phyloP scores from a whole-genome alignment of 495 filamentous ascomycete species.

The Talaromyces borbonicus region DNA sequence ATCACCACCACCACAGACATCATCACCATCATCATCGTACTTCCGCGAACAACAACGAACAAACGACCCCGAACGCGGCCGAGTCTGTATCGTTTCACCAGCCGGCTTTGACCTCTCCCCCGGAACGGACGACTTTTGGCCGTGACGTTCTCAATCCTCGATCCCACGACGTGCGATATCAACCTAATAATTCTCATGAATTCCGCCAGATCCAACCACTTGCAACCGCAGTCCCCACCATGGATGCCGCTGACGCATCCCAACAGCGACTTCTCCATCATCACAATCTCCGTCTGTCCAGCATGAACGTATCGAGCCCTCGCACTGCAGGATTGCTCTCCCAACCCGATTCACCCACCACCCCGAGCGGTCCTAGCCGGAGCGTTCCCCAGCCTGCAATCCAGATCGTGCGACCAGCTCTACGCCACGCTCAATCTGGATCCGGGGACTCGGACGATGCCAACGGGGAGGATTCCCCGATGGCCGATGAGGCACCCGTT shows the following conservation, averaged over 20 bases:
- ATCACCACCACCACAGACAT: slow-evolving; percentile 8
- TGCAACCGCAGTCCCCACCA: slow-evolving; percentile 57
- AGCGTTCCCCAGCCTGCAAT: slow-evolving; percentile 31
- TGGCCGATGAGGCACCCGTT: slow-evolving; percentile 56
- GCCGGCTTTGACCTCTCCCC: slow-evolving; percentile 61
- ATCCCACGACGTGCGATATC: slow-evolving; percentile 49
- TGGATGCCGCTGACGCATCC: slow-evolving; percentile 68
- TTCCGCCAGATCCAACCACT: slow-evolving; percentile 55
- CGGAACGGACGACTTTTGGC: slow-evolving; percentile 60
- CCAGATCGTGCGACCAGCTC: slow-evolving; percentile 58
- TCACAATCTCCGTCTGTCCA: slow-evolving; percentile 73
- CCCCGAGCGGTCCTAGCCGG: slow-evolving; percentile 61
- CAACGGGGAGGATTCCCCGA: slow-evolving; percentile 60
- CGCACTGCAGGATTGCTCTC: slow-evolving; percentile 53
- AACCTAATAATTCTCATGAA: slow-evolving; percentile 32
- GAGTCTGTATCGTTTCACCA: slow-evolving; percentile 59
- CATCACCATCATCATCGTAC: slow-evolving; percentile 22
- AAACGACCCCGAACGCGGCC: slow-evolving; percentile 33
- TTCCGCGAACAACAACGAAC: slow-evolving; percentile 12
- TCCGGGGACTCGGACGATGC: slow-evolving; percentile 83
- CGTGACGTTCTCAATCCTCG: slow-evolving; percentile 36
- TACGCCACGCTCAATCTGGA: slow-evolving; percentile 78
- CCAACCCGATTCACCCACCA: slow-evolving; percentile 89
- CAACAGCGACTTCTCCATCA: slow-evolving; percentile 70
- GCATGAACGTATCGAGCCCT: slow-evolving; percentile 35